phyloP scores from a whole-genome alignment of 1,284 basidiomycete genomes.

The Leucoagaricus sp. region DNA sequence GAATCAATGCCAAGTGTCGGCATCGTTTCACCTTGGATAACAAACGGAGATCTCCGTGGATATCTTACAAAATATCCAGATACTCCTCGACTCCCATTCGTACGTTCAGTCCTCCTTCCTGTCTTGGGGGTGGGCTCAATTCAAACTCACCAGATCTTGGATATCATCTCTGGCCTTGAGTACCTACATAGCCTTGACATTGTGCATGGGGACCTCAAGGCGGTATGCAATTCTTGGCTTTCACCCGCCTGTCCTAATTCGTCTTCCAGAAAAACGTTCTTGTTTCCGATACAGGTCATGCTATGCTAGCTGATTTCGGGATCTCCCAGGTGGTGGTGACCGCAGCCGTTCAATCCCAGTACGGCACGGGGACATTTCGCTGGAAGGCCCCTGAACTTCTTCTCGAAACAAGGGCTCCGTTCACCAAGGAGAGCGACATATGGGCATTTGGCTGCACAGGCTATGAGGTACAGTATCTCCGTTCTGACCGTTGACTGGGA shows the following conservation, averaged over 20 bases:
- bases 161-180: background rate
- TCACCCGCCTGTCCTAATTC: background rate
- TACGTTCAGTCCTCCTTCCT: background rate
- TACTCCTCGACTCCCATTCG: background rate
- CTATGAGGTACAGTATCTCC: slow-evolving; percentile 15
- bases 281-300: slow-evolving; percentile 20
- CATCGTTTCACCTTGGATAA: slow-evolving; percentile 14
- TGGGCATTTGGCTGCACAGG: slow-evolving; percentile 15
- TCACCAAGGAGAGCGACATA: slow-evolving; percentile 5
- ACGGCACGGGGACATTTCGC: slow-evolving; percentile 19
- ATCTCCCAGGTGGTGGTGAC: slow-evolving; percentile 22
- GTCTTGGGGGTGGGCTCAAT: background rate
- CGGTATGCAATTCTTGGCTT: background rate
- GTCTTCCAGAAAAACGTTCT: slow-evolving; percentile 28
- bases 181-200: slow-evolving; percentile 3
- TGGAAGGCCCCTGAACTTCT: slow-evolving; percentile 26
- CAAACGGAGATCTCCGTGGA: background rate
- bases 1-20: background rate
- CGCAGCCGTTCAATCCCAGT: background rate
- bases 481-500: background rate
- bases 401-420: background rate
- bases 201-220: slow-evolving; percentile 10
- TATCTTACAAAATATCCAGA: background rate
- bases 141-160: background rate
- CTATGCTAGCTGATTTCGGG: slow-evolving; percentile 32